A percentile compares a stretch with the other conserved stretches of the same genome.
Conservation (phyloP, 176 grass and related monocot species). For the Eremochloa ophiuroides region DNA sequence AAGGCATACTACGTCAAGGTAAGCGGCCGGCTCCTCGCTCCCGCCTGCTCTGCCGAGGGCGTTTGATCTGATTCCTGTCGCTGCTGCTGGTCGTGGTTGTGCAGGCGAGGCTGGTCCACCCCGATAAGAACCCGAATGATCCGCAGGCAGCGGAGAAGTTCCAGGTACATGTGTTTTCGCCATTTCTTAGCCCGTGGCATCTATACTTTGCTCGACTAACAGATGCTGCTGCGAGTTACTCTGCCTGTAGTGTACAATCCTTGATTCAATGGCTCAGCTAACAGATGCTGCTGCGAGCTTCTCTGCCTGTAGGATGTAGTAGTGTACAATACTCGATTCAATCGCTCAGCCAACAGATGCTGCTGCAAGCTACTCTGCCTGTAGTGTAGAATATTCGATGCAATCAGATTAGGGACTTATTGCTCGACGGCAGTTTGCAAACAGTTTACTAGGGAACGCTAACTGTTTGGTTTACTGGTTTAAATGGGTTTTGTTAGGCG, state of each 20-base stretch:
- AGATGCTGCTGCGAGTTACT: neutral
- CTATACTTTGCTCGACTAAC: neutral
- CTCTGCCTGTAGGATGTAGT: neutral
- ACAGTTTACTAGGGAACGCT: neutral
- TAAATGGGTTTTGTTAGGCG: neutral
- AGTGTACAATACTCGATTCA: slow-evolving; percentile 10
- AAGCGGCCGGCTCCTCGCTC: neutral
- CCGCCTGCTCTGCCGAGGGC: neutral
- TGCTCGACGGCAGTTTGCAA: neutral
- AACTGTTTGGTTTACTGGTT: neutral
- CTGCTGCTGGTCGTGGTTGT: neutral
- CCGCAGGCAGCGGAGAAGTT: slow-evolving; percentile 79
- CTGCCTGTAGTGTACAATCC: neutral
- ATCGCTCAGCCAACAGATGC: neutral
- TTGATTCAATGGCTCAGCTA: neutral
- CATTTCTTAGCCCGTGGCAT: neutral
- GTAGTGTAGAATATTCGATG: slow-evolving; percentile 4
- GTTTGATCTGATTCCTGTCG: slow-evolving; percentile 18
- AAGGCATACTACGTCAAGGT: slow-evolving; percentile 98
- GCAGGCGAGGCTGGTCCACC: slow-evolving; percentile 92
- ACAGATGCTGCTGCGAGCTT: neutral
- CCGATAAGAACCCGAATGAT: slow-evolving; percentile 94
- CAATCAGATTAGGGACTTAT: neutral
- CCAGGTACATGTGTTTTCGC: slow-evolving; percentile 44
- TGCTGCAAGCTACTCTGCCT: neutral